These are phyloP conservation scores for Fusarium floridanum DNA, from an alignment of 2,329 filamentous ascomycete species.

Conservation along the genomic window DNA sequence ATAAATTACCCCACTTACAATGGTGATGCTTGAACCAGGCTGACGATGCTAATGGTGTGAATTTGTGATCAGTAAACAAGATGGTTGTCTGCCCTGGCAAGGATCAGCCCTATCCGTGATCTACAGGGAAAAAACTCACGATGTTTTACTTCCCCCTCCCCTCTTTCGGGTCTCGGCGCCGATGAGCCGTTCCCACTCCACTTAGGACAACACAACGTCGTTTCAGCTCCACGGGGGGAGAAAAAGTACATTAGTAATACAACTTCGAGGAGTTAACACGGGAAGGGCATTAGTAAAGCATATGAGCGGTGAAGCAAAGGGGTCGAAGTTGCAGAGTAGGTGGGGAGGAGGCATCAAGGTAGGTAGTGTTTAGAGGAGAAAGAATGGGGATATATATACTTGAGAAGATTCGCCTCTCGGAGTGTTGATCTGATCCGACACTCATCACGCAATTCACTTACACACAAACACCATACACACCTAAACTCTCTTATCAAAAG, in stretches of 20 bases:
- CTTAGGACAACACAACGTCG: neutral
- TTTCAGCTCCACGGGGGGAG: neutral
- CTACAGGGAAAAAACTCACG: neutral
- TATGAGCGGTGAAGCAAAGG: conserved; percentile 27
- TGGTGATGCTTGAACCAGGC: neutral
- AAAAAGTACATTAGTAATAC: conserved; percentile 33
- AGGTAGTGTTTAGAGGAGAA: too few species aligned
- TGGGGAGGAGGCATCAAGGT: neutral
- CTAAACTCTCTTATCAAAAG: neutral
- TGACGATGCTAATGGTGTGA: neutral
- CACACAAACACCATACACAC: conserved; percentile 21
- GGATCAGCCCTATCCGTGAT: neutral
- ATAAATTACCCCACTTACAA: neutral
- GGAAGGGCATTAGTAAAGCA: conserved; percentile 23
- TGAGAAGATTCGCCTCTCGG: neutral
- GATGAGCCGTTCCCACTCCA: conserved; percentile 18
- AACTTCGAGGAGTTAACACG: neutral
- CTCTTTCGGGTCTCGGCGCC: conserved; percentile 24
- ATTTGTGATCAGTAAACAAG: neutral
- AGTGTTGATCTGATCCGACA: neutral
- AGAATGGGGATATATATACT: conserved; percentile 29
- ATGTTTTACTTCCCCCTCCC: conserved; percentile 2
- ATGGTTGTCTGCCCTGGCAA: too few species aligned
- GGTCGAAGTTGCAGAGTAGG: neutral
- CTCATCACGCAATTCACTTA: conserved; percentile 38